A percentile compares a stretch with the other conserved stretches of the same genome.
These are phyloP conservation scores for Penicillium diatomitis DNA, from an alignment of 495 filamentous ascomycete species.

Conservation along the genomic window DNA sequence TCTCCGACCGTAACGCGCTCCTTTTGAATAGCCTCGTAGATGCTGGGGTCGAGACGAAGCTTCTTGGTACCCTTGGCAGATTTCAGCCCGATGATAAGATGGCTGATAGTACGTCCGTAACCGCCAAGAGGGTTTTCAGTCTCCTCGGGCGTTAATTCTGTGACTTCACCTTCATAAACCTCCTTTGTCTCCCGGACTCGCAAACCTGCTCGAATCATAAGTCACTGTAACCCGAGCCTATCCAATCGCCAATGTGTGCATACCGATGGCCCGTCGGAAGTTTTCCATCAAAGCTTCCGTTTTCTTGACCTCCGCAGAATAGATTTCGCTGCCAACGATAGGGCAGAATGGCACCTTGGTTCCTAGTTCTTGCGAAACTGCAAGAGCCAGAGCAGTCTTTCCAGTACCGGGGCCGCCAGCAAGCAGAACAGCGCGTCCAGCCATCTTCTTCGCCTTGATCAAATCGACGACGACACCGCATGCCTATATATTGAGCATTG, in stretches of 20 bases:
- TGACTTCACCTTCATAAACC: conserved; percentile 96
- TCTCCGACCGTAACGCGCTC: conserved; percentile 93
- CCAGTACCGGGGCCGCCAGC: conserved; percentile 91
- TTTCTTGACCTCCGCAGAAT: conserved; percentile 97
- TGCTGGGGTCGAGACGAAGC: conserved; percentile 87
- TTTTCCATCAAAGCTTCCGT: conserved; percentile 98
- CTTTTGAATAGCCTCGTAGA: conserved; percentile 98
- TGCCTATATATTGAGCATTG: conserved; percentile 40
- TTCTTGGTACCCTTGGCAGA: conserved; percentile 94
- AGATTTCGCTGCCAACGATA: conserved; percentile 94
- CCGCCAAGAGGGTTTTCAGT: conserved; percentile 95
- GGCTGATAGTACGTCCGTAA: conserved; percentile 90
- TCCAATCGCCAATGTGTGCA: conserved; percentile 6
- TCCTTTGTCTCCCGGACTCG: conserved; percentile 97
- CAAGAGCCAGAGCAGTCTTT: conserved; percentile 92
- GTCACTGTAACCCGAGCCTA: background rate
- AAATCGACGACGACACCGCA: conserved; percentile 92
- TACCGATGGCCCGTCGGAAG: conserved; percentile 89
- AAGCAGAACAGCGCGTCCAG: conserved; percentile 83
- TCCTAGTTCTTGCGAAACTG: conserved; percentile 89
- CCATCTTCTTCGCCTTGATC: conserved; percentile 93
- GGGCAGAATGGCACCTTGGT: conserved; percentile 97
- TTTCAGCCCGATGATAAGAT: conserved; percentile 80
- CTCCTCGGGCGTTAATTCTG: conserved; percentile 89
- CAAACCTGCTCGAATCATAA: conserved; percentile 39